Conservation (phyloP, 1,284 basidiomycete species). For the Ceratobasidium sp. region DNA sequence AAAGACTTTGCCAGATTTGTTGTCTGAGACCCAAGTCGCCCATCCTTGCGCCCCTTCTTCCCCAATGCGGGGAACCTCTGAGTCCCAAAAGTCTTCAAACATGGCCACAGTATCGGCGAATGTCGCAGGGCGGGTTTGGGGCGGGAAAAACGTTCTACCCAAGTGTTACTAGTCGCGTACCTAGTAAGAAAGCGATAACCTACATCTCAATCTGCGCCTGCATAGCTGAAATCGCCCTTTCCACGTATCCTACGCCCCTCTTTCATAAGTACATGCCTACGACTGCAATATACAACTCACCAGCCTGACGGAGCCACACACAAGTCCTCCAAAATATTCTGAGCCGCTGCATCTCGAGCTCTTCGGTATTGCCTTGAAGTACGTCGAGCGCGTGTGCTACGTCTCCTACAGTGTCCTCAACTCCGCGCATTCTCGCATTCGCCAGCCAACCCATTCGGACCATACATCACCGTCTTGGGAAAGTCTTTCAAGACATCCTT, state of each 20-base stretch:
- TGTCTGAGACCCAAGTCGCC: slow-evolving; percentile 43
- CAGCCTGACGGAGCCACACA: slow-evolving; percentile 74
- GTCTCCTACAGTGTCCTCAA: slow-evolving; percentile 62
- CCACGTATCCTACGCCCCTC: slow-evolving; percentile 50
- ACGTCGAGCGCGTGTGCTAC: slow-evolving; percentile 54
- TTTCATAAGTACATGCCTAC: background rate
- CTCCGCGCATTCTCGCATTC: slow-evolving; percentile 52
- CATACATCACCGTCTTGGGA: slow-evolving; percentile 54
- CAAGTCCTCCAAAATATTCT: slow-evolving; percentile 74
- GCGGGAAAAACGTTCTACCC: slow-evolving; percentile 52
- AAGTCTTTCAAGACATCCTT: slow-evolving; percentile 60
- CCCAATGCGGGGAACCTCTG: slow-evolving; percentile 54
- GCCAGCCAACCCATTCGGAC: slow-evolving; percentile 81
- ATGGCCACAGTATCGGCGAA: slow-evolving; percentile 46
- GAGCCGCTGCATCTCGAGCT: slow-evolving; percentile 62
- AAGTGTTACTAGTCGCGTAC: slow-evolving; percentile 12
- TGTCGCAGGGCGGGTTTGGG: slow-evolving; percentile 44
- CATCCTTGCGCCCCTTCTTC: slow-evolving; percentile 54
- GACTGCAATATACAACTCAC: slow-evolving; percentile 54
- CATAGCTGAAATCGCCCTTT: slow-evolving; percentile 54
- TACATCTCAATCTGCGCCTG: slow-evolving; percentile 57
- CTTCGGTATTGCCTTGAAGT: slow-evolving; percentile 47
- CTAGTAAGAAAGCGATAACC: slow-evolving; percentile 35
- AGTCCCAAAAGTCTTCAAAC: slow-evolving; percentile 58
- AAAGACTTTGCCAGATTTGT: background rate